Base-by-base conservation (phyloP, 768 basidiomycete genomes). In the Macrolepiota dolichaula region DNA sequence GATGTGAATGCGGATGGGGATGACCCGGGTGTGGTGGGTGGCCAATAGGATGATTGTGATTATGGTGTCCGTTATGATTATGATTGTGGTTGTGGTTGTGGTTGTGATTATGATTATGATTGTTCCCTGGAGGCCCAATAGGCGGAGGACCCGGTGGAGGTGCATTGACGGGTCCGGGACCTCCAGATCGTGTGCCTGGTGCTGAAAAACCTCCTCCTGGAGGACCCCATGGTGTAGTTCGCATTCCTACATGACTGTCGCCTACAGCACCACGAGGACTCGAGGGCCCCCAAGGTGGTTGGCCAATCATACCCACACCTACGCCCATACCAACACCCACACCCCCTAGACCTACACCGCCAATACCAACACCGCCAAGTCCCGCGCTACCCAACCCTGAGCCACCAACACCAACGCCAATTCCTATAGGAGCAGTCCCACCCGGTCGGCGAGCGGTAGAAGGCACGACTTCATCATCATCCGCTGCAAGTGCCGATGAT, bases 381-480 rank as follows among this genome's bases (percentile, higher is more conserved):
- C 55, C 25, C 7, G 29, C 29, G 0, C 37, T 24, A 19, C 52
- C 52, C 54, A 55, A 27, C 29, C 29, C 29, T 32, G 29, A 7
- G 13, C 38, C 54, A 49, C 15, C 15, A 12, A 22, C 47, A 12
- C 25, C 25, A 22, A 49, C 47, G 12, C 37, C 44, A 52, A 62
- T 64, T 11, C 70, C 71, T 50, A 72, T 71, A 1, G 70, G 70
- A 24, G 68, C 38, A 42, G 64, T 51, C 66, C 66, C 71, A 10
- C 69, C 74, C 42, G 71, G 75, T 51, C 84, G 71, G 38, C 82
- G 75, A 6, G 79, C 78, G 17, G 80, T 73, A 42, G 79, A 7
- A 32, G 29, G 73, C 10, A 92, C 82, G 11, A 92, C 87, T 68
- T 92, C 91, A 69, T 93, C 91, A 62, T 91, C 91, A 62, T 91